Evolutionary conservation across 1,139 yeast genomes (phyloP), one percentile per base, ranked within the genome.

Genomic region (Pichia norvegensis): DNA sequence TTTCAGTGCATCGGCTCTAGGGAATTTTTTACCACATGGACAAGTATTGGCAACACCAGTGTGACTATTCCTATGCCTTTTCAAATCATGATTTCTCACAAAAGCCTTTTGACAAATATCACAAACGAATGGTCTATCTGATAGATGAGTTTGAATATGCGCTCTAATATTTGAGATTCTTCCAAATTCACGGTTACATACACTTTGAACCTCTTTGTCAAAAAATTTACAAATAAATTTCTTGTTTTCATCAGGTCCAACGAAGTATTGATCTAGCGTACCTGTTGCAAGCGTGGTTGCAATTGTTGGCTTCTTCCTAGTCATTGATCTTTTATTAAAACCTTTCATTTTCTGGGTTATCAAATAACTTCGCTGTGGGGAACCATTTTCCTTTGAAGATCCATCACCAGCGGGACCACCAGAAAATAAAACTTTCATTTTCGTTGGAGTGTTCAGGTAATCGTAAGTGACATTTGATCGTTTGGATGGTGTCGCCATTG

Each of bases 121-220:
- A 62, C 92, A 85, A 5, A 70, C 71, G 65, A 81, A 83, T 1
- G 99, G 99, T 47, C 97, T 71, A 64, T 94, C 98, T 62, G 94
- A 82, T 45, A 94, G 68, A 70, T 94, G 99, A 0, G 98, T 94
- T 63, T 94, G 98, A 47, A 94, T 90, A 63, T 94, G 99, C 0
- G 97, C 87, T 51, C 97, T 73, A n/a, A 87, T 88, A 61, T 94
- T 94, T 66, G 94, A 94, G 43, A 96, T 72, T 59, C 98, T 73
- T 10, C 90, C 81, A 66, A 94, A 92, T 47, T 76, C 70, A 64
- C 94, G 88, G 17, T 86, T 85, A 66, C 99, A 94, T 10, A 41
- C 31, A 16, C 36, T 14, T 29, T 46, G 46, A 14, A 48, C 37
- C 25, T 50, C 49, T n/a, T 46, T 40, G 46, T 76, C 74, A 23